Percentiles rank a stretch among this genome's conserved stretches.
phyloP scores from a whole-genome alignment of 176 grass and related monocot species.

The Avena atlantica region DNA sequence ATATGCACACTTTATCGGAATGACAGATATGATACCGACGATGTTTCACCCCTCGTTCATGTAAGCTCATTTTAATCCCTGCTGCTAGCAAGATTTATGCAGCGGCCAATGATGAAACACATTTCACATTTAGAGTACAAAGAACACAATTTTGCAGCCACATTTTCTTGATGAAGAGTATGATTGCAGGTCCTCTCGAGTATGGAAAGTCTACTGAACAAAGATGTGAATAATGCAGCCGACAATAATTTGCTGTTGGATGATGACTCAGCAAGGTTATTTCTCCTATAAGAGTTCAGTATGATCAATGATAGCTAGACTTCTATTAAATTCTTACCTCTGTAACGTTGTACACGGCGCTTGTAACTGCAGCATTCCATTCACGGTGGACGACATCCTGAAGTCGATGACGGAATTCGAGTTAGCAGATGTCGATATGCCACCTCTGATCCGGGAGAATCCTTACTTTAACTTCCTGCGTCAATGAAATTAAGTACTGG shows the following conservation, averaged over 20 bases:
- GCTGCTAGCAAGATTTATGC: background rate
- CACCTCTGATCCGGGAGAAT: conserved; percentile 63
- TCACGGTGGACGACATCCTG: conserved; percentile 79
- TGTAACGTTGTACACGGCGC: conserved; percentile 8
- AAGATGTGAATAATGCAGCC: conserved; percentile 66
- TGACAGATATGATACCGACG: background rate
- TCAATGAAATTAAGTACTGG: conserved; percentile 17
- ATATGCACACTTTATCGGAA: background rate
- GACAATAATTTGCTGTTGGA: conserved; percentile 79
- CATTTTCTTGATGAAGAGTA: background rate
- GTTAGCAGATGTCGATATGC: conserved; percentile 69
- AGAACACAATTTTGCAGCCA: conserved; percentile 25
- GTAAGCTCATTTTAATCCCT: background rate
- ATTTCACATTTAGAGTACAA: background rate
- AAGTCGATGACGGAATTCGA: conserved; percentile 72
- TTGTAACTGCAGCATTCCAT: conserved; percentile 69
- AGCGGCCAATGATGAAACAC: background rate
- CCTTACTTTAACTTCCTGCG: conserved; percentile 68
- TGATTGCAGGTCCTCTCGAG: conserved; percentile 57
- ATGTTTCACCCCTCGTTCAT: background rate
- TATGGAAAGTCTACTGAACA: conserved; percentile 79
- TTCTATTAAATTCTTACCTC: background rate
- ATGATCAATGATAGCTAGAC: background rate
- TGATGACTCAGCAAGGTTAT: conserved; percentile 85
- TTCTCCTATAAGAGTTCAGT: background rate